A percentile compares a stretch with the other conserved stretches of the same genome.
phyloP scores from a whole-genome alignment of 805 yeast genomes.

The Metschnikowia vanudenii region DNA sequence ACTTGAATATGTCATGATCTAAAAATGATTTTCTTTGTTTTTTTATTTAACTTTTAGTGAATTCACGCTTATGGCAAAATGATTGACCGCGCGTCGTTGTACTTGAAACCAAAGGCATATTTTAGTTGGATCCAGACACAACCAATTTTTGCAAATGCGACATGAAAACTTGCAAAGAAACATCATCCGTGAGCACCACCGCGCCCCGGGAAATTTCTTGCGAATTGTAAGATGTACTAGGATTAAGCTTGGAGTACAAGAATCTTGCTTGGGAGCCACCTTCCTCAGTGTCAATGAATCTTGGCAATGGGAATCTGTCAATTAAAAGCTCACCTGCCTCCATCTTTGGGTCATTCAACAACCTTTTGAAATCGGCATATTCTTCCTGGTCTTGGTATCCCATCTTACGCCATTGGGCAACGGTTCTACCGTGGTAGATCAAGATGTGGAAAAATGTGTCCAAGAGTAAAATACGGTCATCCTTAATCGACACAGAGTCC shows the following conservation, averaged over 20 bases:
- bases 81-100: neutral
- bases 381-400: constrained; percentile 92
- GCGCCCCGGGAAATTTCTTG: constrained; percentile 56
- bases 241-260: constrained; percentile 90
- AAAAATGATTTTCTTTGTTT: too few relatives aligned
- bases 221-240: constrained; percentile 79
- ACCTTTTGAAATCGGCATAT: constrained; percentile 80
- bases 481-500: constrained; percentile 89
- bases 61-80: neutral
- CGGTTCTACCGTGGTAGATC: constrained; percentile 91
- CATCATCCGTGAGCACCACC: constrained; percentile 94
- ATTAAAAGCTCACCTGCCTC: constrained; percentile 91
- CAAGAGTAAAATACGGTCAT: constrained; percentile 79
- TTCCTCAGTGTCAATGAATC: constrained; percentile 95
- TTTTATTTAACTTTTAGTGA: neutral
- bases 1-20: too few relatives aligned
- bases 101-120: neutral
- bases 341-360: constrained; percentile 82
- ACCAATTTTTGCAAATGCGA: constrained; percentile 89
- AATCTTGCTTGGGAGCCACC: constrained; percentile 99
- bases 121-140: constrained; percentile 48
- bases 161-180: constrained; percentile 92
- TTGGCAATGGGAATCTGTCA: constrained; percentile 95
- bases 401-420: constrained; percentile 94
- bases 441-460: constrained; percentile 97